These are phyloP conservation scores for Melanopsichium pennsylvanicum DNA, from an alignment of 1,284 basidiomycete species.

Conservation along the genomic window DNA sequence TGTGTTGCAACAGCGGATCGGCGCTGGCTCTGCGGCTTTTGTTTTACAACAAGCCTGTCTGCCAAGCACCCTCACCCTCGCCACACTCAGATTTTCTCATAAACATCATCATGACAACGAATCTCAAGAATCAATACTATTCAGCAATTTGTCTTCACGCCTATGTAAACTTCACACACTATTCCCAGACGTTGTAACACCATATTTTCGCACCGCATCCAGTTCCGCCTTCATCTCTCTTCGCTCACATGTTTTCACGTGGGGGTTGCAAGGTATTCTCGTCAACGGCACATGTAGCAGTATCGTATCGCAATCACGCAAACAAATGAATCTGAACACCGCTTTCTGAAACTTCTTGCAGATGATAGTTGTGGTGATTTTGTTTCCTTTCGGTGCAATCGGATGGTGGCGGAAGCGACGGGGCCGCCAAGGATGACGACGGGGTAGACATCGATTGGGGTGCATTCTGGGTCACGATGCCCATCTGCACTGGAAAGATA, in stretches of 20 bases:
- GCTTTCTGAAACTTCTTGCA: background rate
- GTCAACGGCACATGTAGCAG: constrained; percentile 43
- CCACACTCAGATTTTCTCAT: constrained; percentile 3
- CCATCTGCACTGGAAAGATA: no score
- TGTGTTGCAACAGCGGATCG: constrained; percentile 22
- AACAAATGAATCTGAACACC: constrained; percentile 24
- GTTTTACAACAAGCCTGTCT: background rate
- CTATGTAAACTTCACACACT: background rate
- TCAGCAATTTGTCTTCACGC: background rate
- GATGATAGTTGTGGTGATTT: background rate
- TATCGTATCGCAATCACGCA: constrained; percentile 30
- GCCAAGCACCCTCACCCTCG: constrained; percentile 5
- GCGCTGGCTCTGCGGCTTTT: constrained; percentile 38
- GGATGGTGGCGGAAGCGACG: background rate
- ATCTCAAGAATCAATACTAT: background rate
- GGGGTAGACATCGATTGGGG: no score
- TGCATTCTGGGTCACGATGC: no score
- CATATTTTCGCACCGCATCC: constrained; percentile 20
- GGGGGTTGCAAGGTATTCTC: constrained; percentile 15
- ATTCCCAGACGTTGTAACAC: constrained; percentile 19
- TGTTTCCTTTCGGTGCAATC: no score
- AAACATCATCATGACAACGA: background rate
- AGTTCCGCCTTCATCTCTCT: constrained; percentile 17
- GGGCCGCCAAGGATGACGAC: no score
- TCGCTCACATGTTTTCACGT: constrained; percentile 22